Conservation (phyloP, 2,329 filamentous ascomycete species). For the Albifimbria verrucaria region DNA sequence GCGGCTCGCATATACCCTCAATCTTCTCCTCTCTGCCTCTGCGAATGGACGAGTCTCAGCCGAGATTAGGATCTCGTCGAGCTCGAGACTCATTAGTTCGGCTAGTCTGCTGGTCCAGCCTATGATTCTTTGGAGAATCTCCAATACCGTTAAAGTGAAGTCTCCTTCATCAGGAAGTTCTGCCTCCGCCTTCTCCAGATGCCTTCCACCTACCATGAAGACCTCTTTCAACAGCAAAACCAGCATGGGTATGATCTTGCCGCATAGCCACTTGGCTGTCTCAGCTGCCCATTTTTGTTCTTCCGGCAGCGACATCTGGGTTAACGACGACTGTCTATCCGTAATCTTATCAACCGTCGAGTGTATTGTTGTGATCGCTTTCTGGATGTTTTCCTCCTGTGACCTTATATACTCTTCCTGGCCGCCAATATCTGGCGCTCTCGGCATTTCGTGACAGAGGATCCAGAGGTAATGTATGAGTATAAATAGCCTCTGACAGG, state of each 20-base stretch:
- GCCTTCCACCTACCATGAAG: slow-evolving; percentile 12
- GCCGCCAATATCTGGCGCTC: slow-evolving; percentile 4
- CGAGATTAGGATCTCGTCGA: too few relatives aligned
- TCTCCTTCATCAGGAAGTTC: slow-evolving; percentile 6
- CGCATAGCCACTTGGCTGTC: slow-evolving; percentile 10
- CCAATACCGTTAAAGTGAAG: slow-evolving; percentile 16
- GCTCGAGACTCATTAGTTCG: not conserved
- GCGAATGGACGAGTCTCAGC: too few relatives aligned
- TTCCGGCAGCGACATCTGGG: not conserved
- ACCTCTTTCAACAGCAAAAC: slow-evolving; percentile 16
- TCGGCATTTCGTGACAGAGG: slow-evolving; percentile 13
- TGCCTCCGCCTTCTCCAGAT: not conserved
- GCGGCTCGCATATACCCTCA: too few relatives aligned
- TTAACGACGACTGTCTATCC: slow-evolving; percentile 4
- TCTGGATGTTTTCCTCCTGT: slow-evolving; percentile 3
- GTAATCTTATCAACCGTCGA: slow-evolving; percentile 7
- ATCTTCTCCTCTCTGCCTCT: not conserved
- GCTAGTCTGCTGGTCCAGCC: not conserved
- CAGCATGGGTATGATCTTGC: slow-evolving; percentile 21
- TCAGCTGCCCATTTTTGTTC: slow-evolving; percentile 6
- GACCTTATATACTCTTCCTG: slow-evolving; percentile 13
- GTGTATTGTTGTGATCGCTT: slow-evolving; percentile 9
- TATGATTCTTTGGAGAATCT: slow-evolving; percentile 6
- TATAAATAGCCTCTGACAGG: slow-evolving; percentile 11
- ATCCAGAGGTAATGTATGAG: slow-evolving; percentile 10